Base-by-base conservation (phyloP, 1,284 basidiomycete species). In the Inonotus obliquus region DNA sequence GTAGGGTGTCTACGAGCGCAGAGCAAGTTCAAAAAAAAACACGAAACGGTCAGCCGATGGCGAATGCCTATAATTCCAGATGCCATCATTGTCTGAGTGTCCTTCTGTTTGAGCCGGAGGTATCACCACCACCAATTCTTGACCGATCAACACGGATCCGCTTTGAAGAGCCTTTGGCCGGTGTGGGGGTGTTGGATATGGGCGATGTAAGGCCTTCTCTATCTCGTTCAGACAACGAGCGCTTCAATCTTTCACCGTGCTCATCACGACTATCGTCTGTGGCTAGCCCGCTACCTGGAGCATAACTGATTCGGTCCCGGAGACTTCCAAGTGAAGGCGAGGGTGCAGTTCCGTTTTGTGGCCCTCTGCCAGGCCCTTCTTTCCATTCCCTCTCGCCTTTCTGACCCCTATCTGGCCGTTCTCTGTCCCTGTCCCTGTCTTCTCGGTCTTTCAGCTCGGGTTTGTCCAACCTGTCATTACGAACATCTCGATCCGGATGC, bases 241-340 rank as follows among this genome's bases (percentile, higher is more conserved):
- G 81, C 73, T 91, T 91, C 68, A 86, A 79, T 29, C 68, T 63
- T 62, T 73, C 80, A 64, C 88, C 86, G 54, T 82, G 79, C 29
- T 88, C 86, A 23, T 89, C 85, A 23, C 71, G 67, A 19, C 14
- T 37, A 53, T n/a, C 19, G 29, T 39, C 27, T 32, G 23, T 10
- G 14, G 55, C 11, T 38, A 25, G 25, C 19, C n/a, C 17, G 5
- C n/a, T 41, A 11, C 38, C 48, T n/a, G 55, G 38, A 23, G 54
- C 44, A 57, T 51, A 23, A 29, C 59, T 54, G 13, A 63, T 60
- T 21, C 62, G 54, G 29, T 60, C 58, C 21, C 58, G 55, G 11
- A 60, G 23, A 32, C 62, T 63, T 23, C 53, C 41, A 2, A 49
- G 38, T 13, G 57, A 29, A 35, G 52, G 38, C 21, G 44, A 44